Base-by-base conservation (phyloP, 2,329 filamentous ascomycete genomes). In the Pyricularia pennisetigena region DNA sequence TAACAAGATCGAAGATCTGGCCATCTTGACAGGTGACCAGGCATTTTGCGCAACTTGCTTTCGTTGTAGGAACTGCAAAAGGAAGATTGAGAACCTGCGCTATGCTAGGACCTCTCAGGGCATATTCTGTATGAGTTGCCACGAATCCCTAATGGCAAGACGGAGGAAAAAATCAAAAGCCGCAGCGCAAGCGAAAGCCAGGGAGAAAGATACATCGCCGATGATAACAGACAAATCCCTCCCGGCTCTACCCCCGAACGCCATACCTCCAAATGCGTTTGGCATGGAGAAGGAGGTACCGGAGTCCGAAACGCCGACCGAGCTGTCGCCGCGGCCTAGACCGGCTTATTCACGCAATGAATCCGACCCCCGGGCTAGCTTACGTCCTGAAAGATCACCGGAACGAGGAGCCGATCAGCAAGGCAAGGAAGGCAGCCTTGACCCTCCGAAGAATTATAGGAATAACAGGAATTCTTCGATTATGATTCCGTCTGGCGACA, bases 101-200 rank as follows among this genome's bases (percentile, higher is more conserved):
- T 99, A 98, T 87, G 95, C 95, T 68, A 89, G 95, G 75, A 99
- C 95, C 1, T 97, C 94, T 8, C 95, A 98, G 79, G 95, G 95
- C 70, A 99, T 99, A 74, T 98, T 99, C 77, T 99, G 95, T 81
- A 99, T 99, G 95, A 93, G 90, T 75, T 99, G 95, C 77, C 95
- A 99, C 76, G 95, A 99, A 79, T 95, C 93, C 30, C 81, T 99
- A 67, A 98, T 98, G 93, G 93, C 94, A 66, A 86, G 94, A 71
- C 86, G 94, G 71, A 87, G 93, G 75, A 97, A 98, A 81, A 93
- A 92, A 78, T 89, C 90, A 57, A 93, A 92, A 78, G 86, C 88
- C 67, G 83, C 85, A 61, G 83, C 85, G 0, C 83, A 85, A 70
- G 83, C 85, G 65, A 89, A 89, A 74, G 79, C 83, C 66, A 82